A percentile compares a stretch with the other conserved stretches of the same genome.
phyloP scores from a whole-genome alignment of 148 eudicot species.

The Polygonum maritimum region DNA sequence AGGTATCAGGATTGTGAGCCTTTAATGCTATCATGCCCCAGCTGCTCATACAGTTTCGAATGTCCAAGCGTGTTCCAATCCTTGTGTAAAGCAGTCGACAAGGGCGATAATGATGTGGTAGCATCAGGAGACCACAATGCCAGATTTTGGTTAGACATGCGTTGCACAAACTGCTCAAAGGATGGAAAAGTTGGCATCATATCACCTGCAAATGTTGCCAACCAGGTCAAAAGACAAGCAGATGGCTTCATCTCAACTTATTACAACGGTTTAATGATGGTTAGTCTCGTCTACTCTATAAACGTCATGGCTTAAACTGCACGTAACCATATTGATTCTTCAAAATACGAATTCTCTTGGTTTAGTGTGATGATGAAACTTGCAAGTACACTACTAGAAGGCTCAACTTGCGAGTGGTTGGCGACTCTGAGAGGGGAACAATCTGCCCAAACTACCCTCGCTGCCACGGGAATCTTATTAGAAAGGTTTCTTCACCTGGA shows the following conservation, averaged over 20 bases:
- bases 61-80: slow-evolving; percentile 68
- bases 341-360: too few species aligned
- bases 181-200: slow-evolving; percentile 59
- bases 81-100: slow-evolving; percentile 35
- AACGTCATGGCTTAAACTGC: too few species aligned
- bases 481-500: slow-evolving; percentile 47
- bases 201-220: slow-evolving; percentile 63
- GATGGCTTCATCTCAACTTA: slow-evolving; percentile 62
- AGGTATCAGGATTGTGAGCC: slow-evolving; percentile 88
- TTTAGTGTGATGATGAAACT: slow-evolving; percentile 94
- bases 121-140: slow-evolving; percentile 26
- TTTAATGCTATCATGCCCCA: slow-evolving; percentile 62
- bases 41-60: slow-evolving; percentile 65
- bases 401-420: slow-evolving; percentile 69
- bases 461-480: slow-evolving; percentile 74
- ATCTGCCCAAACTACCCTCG: slow-evolving; percentile 91
- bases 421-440: slow-evolving; percentile 91
- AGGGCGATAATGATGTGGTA: slow-evolving; percentile 21
- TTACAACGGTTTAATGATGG: slow-evolving; percentile 84
- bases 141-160: slow-evolving; percentile 54
- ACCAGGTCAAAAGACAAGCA: slow-evolving; percentile 93
- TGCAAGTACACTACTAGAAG: slow-evolving; percentile 86
- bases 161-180: slow-evolving; percentile 72
- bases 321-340: too few species aligned
- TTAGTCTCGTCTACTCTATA: slow-evolving; percentile 16